Base-by-base conservation (phyloP, 2,329 filamentous ascomycete species). In the Ilyonectria mors-panacis region DNA sequence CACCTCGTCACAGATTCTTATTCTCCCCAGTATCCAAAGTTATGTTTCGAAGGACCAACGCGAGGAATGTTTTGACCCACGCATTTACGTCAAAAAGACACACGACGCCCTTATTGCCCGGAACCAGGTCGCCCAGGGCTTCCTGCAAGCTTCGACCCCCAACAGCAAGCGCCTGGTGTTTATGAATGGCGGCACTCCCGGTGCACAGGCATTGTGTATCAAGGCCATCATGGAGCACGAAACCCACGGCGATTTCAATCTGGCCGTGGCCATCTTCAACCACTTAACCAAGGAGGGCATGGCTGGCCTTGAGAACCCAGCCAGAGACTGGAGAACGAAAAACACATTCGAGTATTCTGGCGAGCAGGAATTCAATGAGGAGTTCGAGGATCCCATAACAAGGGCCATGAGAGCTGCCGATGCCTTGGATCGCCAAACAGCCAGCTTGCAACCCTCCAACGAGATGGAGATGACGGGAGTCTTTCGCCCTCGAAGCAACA, bases 381-480 rank as follows among this genome's bases (percentile, higher is more conserved):
- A 71, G 37, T 63, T 73, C n/a, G 78, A 83, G 45, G 87, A 89
- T 71, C 86, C 87, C 50, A 85, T 84, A 63, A 84, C 82, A 23
- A 82, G 80, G 71, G 87, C 88, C 39, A 90, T 90, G 87, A 82
- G 85, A 72, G 87, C 87, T 17, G 88, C 88, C 8, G 88, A 90
- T 62, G 85, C 84, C 2, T 81, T 91, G 42, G 86, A 91, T 72
- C 82, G 82, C 60, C 81, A 87, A 68, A 90, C 88, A 0, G 87
- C 85, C 54, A 85, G 79, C 23, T 77, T 90, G n/a, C 87, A 90
- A 68, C 81, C 82, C 0, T 80, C 74, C 54, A 81, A 82, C 60
- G 83, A 86, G 47, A 76, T 87, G n/a, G 86, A 87, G 56, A 78
- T 88, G 42, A 83, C 83, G 1, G 69, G 77, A 33, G 71, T 70